Evolutionary conservation across 1,284 basidiomycete genomes (phyloP).

Genomic region (Vanrija sp.): DNA sequence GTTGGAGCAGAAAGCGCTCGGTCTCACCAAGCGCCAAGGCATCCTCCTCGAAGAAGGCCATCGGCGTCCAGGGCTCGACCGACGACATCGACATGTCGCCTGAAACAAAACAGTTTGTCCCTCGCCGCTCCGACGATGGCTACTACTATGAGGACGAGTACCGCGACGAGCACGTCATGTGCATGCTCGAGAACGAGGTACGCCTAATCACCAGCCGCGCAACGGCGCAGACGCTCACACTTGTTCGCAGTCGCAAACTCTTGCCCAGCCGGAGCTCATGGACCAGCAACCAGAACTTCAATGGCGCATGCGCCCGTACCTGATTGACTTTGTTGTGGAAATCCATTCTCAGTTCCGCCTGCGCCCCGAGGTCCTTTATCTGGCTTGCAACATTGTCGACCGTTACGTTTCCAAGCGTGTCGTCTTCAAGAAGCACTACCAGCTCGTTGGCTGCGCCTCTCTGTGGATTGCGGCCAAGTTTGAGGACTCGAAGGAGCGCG

Average conservation of each 20-base stretch:
- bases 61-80: neutral
- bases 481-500: constrained; percentile 97
- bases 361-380: constrained; percentile 95
- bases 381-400: constrained; percentile 97
- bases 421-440: constrained; percentile 98
- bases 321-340: constrained; percentile 98
- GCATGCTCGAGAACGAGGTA: constrained; percentile 98
- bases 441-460: constrained; percentile 96
- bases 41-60: constrained; percentile 16
- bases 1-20: constrained; percentile 40
- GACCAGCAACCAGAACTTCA: constrained; percentile 96
- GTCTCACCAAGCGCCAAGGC: constrained; percentile 29
- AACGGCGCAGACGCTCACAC: constrained; percentile 1
- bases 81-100: neutral
- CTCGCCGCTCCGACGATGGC: constrained; percentile 42
- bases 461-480: constrained; percentile 99
- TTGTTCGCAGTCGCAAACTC: constrained; percentile 64
- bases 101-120: neutral
- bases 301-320: constrained; percentile 98
- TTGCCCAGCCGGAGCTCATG: constrained; percentile 89
- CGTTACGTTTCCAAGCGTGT: constrained; percentile 98
- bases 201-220: constrained; percentile 43
- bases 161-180: constrained; percentile 80
- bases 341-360: constrained; percentile 96
- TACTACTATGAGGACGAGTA: constrained; percentile 81